Evolutionary conservation across 768 basidiomycete genomes (phyloP).

Genomic region (Tricholoma hemisulphureum): DNA sequence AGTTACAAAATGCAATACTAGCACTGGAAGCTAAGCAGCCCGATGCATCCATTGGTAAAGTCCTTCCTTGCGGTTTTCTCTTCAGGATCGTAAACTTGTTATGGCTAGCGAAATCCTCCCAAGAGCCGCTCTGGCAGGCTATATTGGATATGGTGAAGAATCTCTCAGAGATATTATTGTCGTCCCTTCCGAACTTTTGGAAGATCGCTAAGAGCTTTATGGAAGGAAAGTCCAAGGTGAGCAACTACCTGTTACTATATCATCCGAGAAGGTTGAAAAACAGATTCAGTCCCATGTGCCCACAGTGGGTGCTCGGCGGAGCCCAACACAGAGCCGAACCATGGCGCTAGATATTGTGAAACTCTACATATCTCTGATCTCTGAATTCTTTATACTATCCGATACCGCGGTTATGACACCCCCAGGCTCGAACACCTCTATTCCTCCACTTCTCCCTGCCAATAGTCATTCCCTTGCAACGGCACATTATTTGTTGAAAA

Average conservation of each 20-base stretch:
- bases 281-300: conserved; percentile 27
- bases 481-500: conserved; percentile 73
- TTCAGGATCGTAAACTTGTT: background rate
- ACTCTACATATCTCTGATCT: conserved; percentile 73
- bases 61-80: background rate
- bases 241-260: conserved; percentile 1
- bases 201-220: conserved; percentile 86
- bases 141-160: conserved; percentile 78
- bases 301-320: conserved; percentile 59
- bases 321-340: conserved; percentile 73
- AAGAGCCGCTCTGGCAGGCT: conserved; percentile 79
- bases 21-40: conserved; percentile 64
- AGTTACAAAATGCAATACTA: conserved; percentile 59
- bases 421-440: conserved; percentile 37
- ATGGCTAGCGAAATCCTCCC: conserved; percentile 60
- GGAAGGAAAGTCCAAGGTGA: conserved; percentile 90
- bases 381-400: conserved; percentile 79
- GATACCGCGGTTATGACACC: conserved; percentile 71
- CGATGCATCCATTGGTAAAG: conserved; percentile 60
- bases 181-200: conserved; percentile 92
- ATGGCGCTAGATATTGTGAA: conserved; percentile 84
- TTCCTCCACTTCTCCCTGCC: conserved; percentile 60
- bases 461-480: conserved; percentile 83
- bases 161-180: conserved; percentile 80
- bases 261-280: background rate